phyloP scores from a whole-genome alignment of 441 rosid genomes.

The Pelargonium hybrid region DNA sequence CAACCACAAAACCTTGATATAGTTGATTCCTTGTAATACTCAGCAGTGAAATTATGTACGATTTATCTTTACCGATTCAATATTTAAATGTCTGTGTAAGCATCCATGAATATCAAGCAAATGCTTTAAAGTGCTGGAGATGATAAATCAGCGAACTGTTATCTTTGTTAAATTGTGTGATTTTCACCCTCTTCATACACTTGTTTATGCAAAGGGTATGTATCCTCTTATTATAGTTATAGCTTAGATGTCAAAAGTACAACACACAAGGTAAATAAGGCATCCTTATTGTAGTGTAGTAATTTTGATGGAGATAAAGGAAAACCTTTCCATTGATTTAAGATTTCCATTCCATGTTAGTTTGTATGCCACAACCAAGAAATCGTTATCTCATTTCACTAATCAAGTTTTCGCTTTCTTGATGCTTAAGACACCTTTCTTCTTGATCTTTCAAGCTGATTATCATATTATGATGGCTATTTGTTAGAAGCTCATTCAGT shows the following conservation, averaged over 20 bases:
- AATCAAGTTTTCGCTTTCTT: too few species aligned
- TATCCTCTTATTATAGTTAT: neutral
- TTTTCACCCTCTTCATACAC: neutral
- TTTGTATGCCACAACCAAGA: too few species aligned
- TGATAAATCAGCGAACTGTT: neutral
- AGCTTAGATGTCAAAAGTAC: neutral
- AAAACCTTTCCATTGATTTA: neutral
- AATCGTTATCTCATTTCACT: too few species aligned
- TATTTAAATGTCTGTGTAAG: too few species aligned
- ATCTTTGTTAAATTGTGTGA: neutral
- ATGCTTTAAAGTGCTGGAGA: neutral
- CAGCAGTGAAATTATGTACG: neutral
- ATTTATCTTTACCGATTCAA: neutral
- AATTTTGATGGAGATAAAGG: neutral
- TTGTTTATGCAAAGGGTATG: neutral
- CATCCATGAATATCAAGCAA: too few species aligned
- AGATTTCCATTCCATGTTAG: too few species aligned
- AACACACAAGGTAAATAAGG: too few species aligned
- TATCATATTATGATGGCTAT: neutral
- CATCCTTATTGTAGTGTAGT: neutral
- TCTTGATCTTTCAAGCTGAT: neutral
- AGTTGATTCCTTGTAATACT: neutral
- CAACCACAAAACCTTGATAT: neutral
- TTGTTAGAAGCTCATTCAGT: neutral
- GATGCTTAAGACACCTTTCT: neutral